Percentiles rank a stretch among this genome's conserved stretches.
Evolutionary conservation across 306 rosid genomes (phyloP).

Genomic region (Geum urbanum): DNA sequence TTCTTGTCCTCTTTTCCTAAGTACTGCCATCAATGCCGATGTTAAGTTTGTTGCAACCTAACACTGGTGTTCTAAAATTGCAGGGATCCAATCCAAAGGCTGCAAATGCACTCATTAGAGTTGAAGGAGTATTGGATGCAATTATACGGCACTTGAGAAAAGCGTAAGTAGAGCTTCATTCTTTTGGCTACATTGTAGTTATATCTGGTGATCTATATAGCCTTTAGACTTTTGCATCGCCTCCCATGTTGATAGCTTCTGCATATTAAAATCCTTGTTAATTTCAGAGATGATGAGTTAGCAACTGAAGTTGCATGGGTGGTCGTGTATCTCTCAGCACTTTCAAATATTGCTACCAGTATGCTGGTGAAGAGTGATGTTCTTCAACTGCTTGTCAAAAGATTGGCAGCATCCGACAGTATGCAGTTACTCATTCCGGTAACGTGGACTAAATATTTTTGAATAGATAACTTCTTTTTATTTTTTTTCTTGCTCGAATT

Average conservation of each 20-base stretch:
- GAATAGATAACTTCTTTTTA: constrained; percentile 6
- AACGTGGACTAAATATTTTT: constrained; percentile 8
- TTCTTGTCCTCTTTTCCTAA: background rate
- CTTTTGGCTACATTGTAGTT: constrained; percentile 8
- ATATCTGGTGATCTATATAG: constrained; percentile 9
- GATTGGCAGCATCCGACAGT: constrained; percentile 70
- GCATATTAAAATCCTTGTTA: constrained; percentile 17
- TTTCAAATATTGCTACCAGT: constrained; percentile 72
- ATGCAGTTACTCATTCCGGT: constrained; percentile 92
- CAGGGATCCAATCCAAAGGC: constrained; percentile 93
- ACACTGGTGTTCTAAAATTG: constrained; percentile 30
- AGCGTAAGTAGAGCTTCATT: constrained; percentile 55
- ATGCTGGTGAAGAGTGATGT: constrained; percentile 72
- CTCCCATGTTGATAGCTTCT: background rate
- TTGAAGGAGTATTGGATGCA: constrained; percentile 85
- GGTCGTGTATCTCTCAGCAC: constrained; percentile 86
- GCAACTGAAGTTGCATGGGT: constrained; percentile 98
- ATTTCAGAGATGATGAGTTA: constrained; percentile 84
- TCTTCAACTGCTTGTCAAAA: constrained; percentile 72
- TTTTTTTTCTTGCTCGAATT: constrained; percentile 10
- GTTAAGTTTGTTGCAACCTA: constrained; percentile 9
- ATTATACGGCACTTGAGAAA: constrained; percentile 74
- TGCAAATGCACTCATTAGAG: constrained; percentile 64
- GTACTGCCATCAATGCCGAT: background rate
- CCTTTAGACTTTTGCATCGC: background rate